These are phyloP conservation scores for Leptographium lundbergii DNA, from an alignment of 2,329 filamentous ascomycete genomes.

Conservation along the genomic window DNA sequence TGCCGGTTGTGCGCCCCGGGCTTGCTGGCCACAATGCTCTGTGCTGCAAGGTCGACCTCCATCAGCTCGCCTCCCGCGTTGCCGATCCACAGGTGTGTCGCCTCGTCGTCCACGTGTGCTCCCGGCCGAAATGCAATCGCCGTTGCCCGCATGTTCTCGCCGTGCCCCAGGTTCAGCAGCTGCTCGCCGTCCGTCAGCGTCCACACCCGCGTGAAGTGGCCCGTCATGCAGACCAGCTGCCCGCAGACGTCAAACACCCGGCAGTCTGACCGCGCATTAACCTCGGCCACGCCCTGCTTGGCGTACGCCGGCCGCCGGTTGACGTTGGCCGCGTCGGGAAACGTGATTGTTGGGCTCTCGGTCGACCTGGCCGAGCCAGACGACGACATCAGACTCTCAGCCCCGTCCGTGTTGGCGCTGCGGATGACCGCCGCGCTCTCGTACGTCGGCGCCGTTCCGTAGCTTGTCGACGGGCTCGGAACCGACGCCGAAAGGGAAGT, in stretches of 20 bases:
- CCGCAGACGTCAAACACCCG: conserved; percentile 81
- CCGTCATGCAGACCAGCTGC: conserved; percentile 74
- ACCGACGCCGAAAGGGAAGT: background rate
- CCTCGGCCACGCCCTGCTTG: conserved; percentile 59
- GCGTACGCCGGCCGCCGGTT: conserved; percentile 74
- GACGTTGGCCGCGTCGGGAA: conserved; percentile 71
- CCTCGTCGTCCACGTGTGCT: conserved; percentile 65
- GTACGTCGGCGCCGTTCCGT: background rate
- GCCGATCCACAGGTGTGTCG: conserved; percentile 74
- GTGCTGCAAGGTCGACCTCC: conserved; percentile 70
- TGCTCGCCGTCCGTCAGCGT: conserved; percentile 70
- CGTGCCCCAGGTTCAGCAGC: conserved; percentile 68
- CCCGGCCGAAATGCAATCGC: conserved; percentile 79
- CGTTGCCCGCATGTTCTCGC: conserved; percentile 72
- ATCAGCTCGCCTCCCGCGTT: conserved; percentile 79
- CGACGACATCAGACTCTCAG: background rate
- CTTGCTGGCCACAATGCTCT: conserved; percentile 57
- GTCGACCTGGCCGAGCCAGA: background rate
- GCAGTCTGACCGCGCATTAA: conserved; percentile 76
- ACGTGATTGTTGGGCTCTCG: conserved; percentile 22
- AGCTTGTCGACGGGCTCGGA: no score
- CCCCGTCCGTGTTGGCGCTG: no score
- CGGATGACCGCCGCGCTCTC: background rate
- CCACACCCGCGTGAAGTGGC: conserved; percentile 81
- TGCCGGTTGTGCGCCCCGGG: conserved; percentile 61